Evolutionary conservation across 164 flowering plant genomes (phyloP).

Genomic region (Taxillus chinensis): DNA sequence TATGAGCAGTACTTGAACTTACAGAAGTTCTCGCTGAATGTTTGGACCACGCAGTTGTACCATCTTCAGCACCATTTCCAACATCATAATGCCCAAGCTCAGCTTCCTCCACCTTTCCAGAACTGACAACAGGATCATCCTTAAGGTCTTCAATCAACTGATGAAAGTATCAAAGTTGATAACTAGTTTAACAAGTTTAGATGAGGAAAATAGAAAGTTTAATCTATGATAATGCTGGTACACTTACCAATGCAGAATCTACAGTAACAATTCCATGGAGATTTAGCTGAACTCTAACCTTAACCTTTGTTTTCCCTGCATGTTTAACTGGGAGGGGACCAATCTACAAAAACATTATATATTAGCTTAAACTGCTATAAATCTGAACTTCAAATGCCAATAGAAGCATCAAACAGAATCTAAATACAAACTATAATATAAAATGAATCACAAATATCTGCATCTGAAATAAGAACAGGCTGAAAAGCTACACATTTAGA

Average conservation of each 20-base stretch:
- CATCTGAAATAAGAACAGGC: too few relatives aligned
- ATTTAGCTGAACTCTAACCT: constrained; percentile 60
- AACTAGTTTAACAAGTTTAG: background rate
- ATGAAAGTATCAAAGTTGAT: constrained; percentile 6
- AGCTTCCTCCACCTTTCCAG: constrained; percentile 23
- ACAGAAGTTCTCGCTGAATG: constrained; percentile 24
- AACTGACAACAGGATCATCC: constrained; percentile 22
- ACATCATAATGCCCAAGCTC: constrained; percentile 21
- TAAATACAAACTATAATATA: too few relatives aligned
- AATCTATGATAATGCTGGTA: background rate
- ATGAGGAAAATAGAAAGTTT: too few relatives aligned
- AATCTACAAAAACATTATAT: constrained; percentile 35
- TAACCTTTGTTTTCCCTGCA: constrained; percentile 42
- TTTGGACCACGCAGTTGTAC: constrained; percentile 16
- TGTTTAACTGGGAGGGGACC: constrained; percentile 58
- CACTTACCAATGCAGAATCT: constrained; percentile 65
- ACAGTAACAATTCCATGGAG: constrained; percentile 69
- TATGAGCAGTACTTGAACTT: constrained; percentile 15
- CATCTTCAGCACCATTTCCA: constrained; percentile 30
- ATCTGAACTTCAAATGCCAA: background rate
- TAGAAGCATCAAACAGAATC: too few relatives aligned
- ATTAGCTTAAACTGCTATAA: background rate
- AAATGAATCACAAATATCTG: too few relatives aligned
- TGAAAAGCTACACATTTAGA: too few relatives aligned
- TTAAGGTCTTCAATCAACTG: constrained; percentile 55